Base-by-base conservation (phyloP, 2,329 filamentous ascomycete species). In the Penicillium italicum region DNA sequence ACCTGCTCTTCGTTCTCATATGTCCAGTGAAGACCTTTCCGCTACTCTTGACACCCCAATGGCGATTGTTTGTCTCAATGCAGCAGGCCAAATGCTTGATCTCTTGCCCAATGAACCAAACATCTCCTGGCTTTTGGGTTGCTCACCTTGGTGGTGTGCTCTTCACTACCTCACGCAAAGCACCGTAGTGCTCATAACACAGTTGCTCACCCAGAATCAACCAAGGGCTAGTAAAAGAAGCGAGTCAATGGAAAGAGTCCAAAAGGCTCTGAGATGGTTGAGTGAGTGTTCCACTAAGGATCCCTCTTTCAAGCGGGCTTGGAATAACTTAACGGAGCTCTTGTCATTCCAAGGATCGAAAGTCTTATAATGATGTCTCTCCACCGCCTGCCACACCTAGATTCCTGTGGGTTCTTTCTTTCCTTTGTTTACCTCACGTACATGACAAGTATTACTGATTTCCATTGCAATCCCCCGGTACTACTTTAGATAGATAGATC, bases 91-190 rank as follows among this genome's bases (percentile, higher is more conserved):
- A 5, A 67, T 71, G 59, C 57, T 77, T 16, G 61, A 65, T 26
- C 56, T 73, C 4, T 63, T 77, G 2, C 74, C 75, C 3, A 62
- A 73, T 20, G 53, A 69, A 26, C 70, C 72, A 0, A 68, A 72
- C 49, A 58, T 65, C 1, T 53, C 62, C 12, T 72, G 70, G 50
- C 56, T 77, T 5, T 65, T 69, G 30, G 58, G 62, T 9, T 62
- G 68, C 8, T 67, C 67, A 1, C 72, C 72, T 6, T 77, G 75
- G 76, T 77, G 74, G 72, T 71, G 64, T 57, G 62, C 73, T 20
- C 62, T 77, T 22, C 74, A 77, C 52, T 72, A 72, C 38, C 53
- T 77, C 20, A 73, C 76, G 56, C 75, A 77, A 55, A 69, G 74
- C 4, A 66, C 64, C 0, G 71, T 69, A 5, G 64, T 77, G 14